Evolutionary conservation across 805 yeast genomes (phyloP), one percentile per base, ranked within the genome.

Genomic region (Nakazawaea wyomingensis): DNA sequence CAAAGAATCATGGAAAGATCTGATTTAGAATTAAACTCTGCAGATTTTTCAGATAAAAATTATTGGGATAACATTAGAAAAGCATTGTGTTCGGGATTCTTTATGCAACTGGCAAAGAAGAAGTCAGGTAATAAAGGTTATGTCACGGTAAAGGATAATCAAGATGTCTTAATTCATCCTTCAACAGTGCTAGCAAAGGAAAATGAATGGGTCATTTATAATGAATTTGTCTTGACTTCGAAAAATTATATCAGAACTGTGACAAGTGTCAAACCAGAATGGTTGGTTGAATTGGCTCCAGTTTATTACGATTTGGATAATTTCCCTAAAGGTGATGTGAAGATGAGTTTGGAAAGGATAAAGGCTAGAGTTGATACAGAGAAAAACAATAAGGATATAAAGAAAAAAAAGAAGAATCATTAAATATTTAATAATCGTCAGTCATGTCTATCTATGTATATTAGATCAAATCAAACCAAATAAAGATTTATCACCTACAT

Each of bases 71-170:
- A 87, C 54, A 81, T 93, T 50, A 74, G 95, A 45, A 85, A 84
- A 61, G 96, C 98, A 0, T 65, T 93, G 46, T 74, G 87, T 4
- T 76, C 87, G n/a, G 99, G 99, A 2, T 90, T 89, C 62, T 93
- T 93, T 70, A 90, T 93, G 98, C 99, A 93, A 68, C 95, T 86
- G 43, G 98, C 97, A 27, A 93, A 90, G 68, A 87, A 86, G 69
- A 80, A 78, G 67, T 76, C 85, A n/a, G 81, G 87, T 30, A 73
- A 77, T 33, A 84, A 82, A 55, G 90, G 86, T n/a, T 91, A 84
- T 61, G 74, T 85, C 53, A 93, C 99, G 0, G 85, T 90, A 39
- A 89, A 89, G 64, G 99, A 93, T 64, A 89, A 90, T 58, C 99
- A 93, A 68, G 98, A 91, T 49, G 98, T 91, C 10, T 66, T 89